Percentiles rank a stretch among this genome's conserved stretches.
These are phyloP conservation scores for Xylaria bambusicola DNA, from an alignment of 495 filamentous ascomycete species.

Conservation along the genomic window DNA sequence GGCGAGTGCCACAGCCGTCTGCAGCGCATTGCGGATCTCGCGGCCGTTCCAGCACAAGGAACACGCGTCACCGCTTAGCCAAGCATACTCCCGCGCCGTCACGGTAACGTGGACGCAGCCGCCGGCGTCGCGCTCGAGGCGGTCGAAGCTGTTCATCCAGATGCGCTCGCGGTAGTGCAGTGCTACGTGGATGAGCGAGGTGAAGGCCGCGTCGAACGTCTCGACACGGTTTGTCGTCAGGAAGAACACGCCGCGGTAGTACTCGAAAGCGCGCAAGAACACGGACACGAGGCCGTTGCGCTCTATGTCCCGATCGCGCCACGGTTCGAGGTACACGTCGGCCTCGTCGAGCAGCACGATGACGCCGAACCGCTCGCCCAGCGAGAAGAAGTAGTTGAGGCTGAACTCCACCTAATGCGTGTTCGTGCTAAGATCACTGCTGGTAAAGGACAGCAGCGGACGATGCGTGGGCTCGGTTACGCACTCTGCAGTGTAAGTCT, in stretches of 20 bases:
- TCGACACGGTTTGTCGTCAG: conserved; percentile 48
- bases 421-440: conserved; percentile 39
- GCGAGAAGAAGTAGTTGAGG: conserved; percentile 41
- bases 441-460: conserved; percentile 41
- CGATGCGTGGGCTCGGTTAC: conserved; percentile 42
- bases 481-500: conserved; percentile 38
- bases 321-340: conserved; percentile 60
- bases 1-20: conserved; percentile 47
- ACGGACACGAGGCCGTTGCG: conserved; percentile 79
- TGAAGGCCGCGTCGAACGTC: conserved; percentile 46
- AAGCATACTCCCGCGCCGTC: conserved; percentile 33
- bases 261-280: conserved; percentile 45
- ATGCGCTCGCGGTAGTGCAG: conserved; percentile 44
- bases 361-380: conserved; percentile 46
- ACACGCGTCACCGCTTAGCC: conserved; percentile 30
- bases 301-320: conserved; percentile 68
- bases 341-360: conserved; percentile 48
- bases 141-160: conserved; percentile 44
- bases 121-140: conserved; percentile 38
- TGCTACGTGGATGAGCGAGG: conserved; percentile 45
- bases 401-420: conserved; percentile 36
- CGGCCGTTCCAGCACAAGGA: conserved; percentile 40
- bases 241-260: conserved; percentile 45
- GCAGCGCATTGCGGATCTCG: conserved; percentile 46
- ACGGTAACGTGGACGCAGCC: conserved; percentile 35